phyloP scores from a whole-genome alignment of 192 early-diverging fungal species.

The Rhizoclosmatium sp. region DNA sequence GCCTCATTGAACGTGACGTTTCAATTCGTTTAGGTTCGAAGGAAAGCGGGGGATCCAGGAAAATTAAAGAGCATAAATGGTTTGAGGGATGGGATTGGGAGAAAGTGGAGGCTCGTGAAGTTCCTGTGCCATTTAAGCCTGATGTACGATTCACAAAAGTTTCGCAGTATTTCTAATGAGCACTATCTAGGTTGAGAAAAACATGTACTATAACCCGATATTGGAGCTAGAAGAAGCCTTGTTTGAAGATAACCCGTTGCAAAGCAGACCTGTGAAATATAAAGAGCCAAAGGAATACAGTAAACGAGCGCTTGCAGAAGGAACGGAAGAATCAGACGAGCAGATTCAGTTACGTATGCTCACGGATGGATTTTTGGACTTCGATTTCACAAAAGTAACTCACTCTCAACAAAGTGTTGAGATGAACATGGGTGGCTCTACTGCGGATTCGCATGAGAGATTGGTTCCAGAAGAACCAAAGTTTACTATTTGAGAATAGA shows the following conservation, averaged over 20 bases:
- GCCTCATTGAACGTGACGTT: conserved; percentile 77
- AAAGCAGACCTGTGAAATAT: conserved; percentile 56
- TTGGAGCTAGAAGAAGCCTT: conserved; percentile 80
- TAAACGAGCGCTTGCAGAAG: not conserved
- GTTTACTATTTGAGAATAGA: too few relatives aligned
- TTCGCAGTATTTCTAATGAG: not conserved
- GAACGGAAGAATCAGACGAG: conserved; percentile 13
- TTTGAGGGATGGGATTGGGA: conserved; percentile 55
- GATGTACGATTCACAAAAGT: conserved; percentile 36
- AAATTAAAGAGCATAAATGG: conserved; percentile 51
- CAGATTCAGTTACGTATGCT: conserved; percentile 3
- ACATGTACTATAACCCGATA: conserved; percentile 77
- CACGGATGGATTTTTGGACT: conserved; percentile 24
- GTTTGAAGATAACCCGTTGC: conserved; percentile 79
- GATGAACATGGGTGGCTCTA: not conserved
- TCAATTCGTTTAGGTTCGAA: conserved; percentile 76
- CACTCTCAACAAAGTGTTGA: not conserved
- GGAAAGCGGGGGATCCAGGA: conserved; percentile 71
- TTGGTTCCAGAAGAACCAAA: not conserved
- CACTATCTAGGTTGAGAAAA: not conserved
- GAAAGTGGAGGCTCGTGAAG: conserved; percentile 48
- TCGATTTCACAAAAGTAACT: conserved; percentile 22
- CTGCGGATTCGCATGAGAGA: not conserved
- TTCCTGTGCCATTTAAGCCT: conserved; percentile 56
- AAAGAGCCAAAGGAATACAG: conserved; percentile 32